These are phyloP conservation scores for Termitomyces heimii DNA, from an alignment of 768 basidiomycete genomes.

Conservation along the genomic window DNA sequence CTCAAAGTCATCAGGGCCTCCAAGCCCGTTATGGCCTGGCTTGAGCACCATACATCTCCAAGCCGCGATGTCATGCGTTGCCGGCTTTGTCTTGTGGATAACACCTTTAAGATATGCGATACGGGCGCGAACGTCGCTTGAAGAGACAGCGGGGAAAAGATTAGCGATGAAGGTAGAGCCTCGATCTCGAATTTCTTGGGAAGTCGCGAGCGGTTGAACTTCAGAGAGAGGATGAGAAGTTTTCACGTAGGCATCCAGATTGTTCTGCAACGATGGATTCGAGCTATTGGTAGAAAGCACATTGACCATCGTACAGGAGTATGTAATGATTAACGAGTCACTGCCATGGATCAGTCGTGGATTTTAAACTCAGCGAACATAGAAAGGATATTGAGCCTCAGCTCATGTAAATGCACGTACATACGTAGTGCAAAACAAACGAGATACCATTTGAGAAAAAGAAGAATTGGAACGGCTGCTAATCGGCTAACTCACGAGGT, in stretches of 20 bases:
- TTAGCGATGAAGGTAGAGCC: constrained; percentile 67
- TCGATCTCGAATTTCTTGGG: constrained; percentile 72
- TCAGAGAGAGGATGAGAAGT: constrained; percentile 37
- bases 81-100: constrained; percentile 50
- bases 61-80: constrained; percentile 69
- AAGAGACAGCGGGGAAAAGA: constrained; percentile 49
- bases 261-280: constrained; percentile 5
- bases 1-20: constrained; percentile 73
- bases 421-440: not conserved
- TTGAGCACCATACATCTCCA: constrained; percentile 78
- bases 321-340: not conserved
- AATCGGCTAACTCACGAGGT: too few relatives aligned
- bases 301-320: not conserved
- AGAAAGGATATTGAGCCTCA: not conserved
- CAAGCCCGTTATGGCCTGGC: constrained; percentile 56
- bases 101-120: constrained; percentile 51
- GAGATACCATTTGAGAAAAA: too few relatives aligned
- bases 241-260: constrained; percentile 49
- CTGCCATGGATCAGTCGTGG: not conserved
- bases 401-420: not conserved
- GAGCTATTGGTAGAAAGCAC: constrained; percentile 4
- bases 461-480: not conserved
- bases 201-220: constrained; percentile 39
- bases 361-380: not conserved
- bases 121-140: constrained; percentile 42